Evolutionary conservation across 495 filamentous ascomycete genomes (phyloP).

Genomic region (Hypoxylon subgilvum): DNA sequence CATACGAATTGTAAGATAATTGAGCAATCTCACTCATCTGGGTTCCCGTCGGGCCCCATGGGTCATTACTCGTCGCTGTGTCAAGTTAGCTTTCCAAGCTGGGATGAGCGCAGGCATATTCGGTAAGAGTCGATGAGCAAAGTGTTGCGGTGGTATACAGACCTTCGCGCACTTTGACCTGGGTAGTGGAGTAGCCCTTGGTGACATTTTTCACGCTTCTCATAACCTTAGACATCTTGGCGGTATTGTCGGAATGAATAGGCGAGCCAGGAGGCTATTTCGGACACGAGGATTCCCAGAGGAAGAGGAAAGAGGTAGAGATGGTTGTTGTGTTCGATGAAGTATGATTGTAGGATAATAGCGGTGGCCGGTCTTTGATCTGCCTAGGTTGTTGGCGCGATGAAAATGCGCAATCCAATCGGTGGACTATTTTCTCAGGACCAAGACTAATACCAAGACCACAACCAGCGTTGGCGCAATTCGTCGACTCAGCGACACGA

Average conservation of each 20-base stretch:
- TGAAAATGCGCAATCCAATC: constrained; percentile 39
- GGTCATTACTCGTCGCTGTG: constrained; percentile 96
- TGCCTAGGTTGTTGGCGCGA: constrained; percentile 31
- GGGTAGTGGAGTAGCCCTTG: constrained; percentile 95
- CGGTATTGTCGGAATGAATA: constrained; percentile 25
- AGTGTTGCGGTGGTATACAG: constrained; percentile 46
- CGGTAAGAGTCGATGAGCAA: not conserved
- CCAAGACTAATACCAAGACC: not conserved
- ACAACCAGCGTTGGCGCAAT: constrained; percentile 14
- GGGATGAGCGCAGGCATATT: not conserved
- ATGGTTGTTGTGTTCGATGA: constrained; percentile 8
- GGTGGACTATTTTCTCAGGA: constrained; percentile 35
- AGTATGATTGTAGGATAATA: constrained; percentile 28
- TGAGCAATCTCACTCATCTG: constrained; percentile 99
- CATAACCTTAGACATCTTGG: constrained; percentile 93
- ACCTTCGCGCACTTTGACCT: constrained; percentile 99
- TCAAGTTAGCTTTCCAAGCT: constrained; percentile 33
- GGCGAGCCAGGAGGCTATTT: not conserved
- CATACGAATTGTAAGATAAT: constrained; percentile 95
- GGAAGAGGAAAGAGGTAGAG: constrained; percentile 1
- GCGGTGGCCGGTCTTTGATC: too few relatives aligned
- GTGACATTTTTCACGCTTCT: constrained; percentile 99
- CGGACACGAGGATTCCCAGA: constrained; percentile 3
- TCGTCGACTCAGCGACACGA: not conserved
- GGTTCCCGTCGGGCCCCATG: constrained; percentile 97